Conservation (phyloP, 192 early-diverging fungal genomes). For the Mortierella claussenii region DNA sequence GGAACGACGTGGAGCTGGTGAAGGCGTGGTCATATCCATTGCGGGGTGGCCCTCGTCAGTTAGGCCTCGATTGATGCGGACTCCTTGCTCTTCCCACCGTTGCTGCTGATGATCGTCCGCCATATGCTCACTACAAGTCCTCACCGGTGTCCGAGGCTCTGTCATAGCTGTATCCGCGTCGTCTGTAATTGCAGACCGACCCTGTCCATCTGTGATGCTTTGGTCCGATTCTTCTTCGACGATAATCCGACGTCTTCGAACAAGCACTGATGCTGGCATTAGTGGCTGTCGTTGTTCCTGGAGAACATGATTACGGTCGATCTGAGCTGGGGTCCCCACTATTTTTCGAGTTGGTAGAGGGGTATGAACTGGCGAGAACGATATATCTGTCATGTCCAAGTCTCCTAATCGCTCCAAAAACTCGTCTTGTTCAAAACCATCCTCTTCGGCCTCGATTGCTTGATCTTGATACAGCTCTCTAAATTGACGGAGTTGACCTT, state of each 20-base stretch:
- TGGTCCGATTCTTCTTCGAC: slow-evolving; percentile 15
- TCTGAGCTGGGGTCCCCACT: neutral
- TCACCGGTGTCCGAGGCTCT: too few species aligned
- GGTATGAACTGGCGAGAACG: slow-evolving; percentile 2
- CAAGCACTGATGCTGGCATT: neutral
- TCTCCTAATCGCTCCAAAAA: slow-evolving; percentile 13
- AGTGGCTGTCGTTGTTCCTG: too few species aligned
- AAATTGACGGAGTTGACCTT: neutral
- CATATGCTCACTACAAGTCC: too few species aligned
- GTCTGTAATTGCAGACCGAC: neutral
- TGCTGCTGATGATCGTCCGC: too few species aligned
- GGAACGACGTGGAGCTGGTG: too few species aligned
- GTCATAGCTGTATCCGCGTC: neutral
- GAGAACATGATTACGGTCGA: too few species aligned
- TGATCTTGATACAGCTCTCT: neutral
- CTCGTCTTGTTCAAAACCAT: slow-evolving; percentile 10
- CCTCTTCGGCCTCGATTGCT: neutral
- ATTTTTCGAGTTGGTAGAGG: neutral
- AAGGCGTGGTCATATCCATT: too few species aligned
- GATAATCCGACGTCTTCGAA: slow-evolving; percentile 18
- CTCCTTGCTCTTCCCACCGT: too few species aligned
- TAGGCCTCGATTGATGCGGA: too few species aligned
- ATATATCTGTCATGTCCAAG: slow-evolving; percentile 18
- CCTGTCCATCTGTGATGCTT: neutral
- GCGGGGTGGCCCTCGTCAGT: too few species aligned